Conservation (phyloP, 1,139 yeast genomes). For the Debaryomyces subglobosus region DNA sequence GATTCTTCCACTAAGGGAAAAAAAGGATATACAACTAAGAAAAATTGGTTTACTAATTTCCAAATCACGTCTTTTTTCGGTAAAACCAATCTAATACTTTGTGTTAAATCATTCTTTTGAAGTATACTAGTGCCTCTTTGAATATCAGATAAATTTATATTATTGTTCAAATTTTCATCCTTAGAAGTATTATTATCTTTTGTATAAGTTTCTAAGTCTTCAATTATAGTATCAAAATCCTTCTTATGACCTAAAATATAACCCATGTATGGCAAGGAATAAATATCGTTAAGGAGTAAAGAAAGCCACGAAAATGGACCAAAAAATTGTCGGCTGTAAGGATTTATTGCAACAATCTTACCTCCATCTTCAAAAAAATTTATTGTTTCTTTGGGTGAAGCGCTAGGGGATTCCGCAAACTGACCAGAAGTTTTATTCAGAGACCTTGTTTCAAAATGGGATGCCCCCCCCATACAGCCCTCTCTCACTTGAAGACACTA, state of each 20-base stretch:
- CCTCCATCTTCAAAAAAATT: constrained; percentile 2
- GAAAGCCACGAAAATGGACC: constrained; percentile 7
- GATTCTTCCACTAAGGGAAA: not conserved
- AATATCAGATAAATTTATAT: too few relatives aligned
- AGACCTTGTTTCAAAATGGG: not conserved
- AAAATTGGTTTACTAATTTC: not conserved
- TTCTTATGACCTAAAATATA: constrained; percentile 2
- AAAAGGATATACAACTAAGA: not conserved
- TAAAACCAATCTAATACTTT: not conserved
- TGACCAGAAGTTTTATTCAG: not conserved
- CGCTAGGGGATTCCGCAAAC: not conserved
- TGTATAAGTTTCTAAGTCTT: constrained; percentile 6
- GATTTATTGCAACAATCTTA: not conserved
- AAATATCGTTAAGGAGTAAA: not conserved
- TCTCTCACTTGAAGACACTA: not conserved
- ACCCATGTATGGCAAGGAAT: constrained; percentile 2
- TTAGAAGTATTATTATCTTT: constrained; percentile 11
- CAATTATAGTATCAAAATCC: not conserved
- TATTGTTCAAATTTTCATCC: constrained; percentile 19
- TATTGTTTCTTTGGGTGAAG: not conserved
- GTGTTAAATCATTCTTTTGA: not conserved
- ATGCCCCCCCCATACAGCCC: not conserved
- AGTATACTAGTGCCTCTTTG: not conserved
- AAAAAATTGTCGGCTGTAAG: constrained; percentile 5
- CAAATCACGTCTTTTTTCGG: not conserved